Conservation (phyloP, 2,329 filamentous ascomycete genomes). For the Periglandula ipomoeae region DNA sequence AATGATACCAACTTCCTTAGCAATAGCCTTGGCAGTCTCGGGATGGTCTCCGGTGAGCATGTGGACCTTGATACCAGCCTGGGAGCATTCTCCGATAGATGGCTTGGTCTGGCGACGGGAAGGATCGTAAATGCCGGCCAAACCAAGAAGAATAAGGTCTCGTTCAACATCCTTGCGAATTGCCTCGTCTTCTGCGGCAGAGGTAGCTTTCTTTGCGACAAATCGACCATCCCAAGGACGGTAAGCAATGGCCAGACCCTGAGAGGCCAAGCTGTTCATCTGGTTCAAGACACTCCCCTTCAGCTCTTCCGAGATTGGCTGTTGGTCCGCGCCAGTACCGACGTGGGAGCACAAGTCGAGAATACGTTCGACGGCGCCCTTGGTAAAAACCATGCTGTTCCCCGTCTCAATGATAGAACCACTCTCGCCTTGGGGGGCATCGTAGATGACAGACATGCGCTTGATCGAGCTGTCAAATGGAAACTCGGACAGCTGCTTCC, state of each 20-base stretch:
- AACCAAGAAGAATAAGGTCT: constrained; percentile 64
- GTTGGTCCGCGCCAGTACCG: constrained; percentile 31
- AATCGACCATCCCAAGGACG: constrained; percentile 47
- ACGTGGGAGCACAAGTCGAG: constrained; percentile 45
- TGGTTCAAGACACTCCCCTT: constrained; percentile 42
- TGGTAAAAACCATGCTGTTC: constrained; percentile 48
- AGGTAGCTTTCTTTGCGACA: constrained; percentile 23
- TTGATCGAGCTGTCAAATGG: constrained; percentile 74
- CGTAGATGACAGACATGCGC: constrained; percentile 70
- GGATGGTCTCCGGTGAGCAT: constrained; percentile 82
- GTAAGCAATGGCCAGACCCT: constrained; percentile 62
- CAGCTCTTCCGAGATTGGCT: constrained; percentile 40
- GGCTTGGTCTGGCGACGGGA: constrained; percentile 71
- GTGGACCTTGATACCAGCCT: constrained; percentile 68
- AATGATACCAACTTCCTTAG: constrained; percentile 69
- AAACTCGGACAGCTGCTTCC: constrained; percentile 59
- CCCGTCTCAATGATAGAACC: constrained; percentile 28
- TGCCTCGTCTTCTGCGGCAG: constrained; percentile 30
- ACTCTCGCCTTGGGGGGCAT: constrained; percentile 32
- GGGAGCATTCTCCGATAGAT: constrained; percentile 60
- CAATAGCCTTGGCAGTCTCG: constrained; percentile 69
- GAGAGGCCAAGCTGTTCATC: constrained; percentile 51
- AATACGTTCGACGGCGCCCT: constrained; percentile 53
- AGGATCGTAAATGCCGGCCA: constrained; percentile 80
- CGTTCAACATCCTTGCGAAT: constrained; percentile 56